Evolutionary conservation across 2,329 filamentous ascomycete species (phyloP).

Genomic region (Aureobasidium sp.): DNA sequence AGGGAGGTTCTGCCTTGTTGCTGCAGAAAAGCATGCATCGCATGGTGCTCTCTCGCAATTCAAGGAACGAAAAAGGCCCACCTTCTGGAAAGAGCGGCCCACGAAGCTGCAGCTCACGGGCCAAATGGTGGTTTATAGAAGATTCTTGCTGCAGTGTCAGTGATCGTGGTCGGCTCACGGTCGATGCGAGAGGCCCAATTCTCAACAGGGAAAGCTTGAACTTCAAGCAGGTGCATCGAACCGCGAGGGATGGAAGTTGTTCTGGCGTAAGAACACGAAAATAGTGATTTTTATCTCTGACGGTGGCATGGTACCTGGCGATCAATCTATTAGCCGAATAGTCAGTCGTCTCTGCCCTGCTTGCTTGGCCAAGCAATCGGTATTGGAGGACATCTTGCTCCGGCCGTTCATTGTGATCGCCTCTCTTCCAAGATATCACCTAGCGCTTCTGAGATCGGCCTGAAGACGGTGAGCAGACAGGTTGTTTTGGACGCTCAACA

Average conservation of each 20-base stretch:
- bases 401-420: neutral
- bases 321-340: neutral
- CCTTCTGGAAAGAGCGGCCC: constrained; percentile 5
- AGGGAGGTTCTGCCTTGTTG: neutral
- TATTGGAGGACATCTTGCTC: neutral
- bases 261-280: neutral
- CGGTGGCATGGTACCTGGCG: constrained; percentile 11
- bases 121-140: constrained; percentile 2
- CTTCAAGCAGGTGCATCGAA: neutral
- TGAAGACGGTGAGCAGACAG: neutral
- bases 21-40: neutral
- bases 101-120: constrained; percentile 1
- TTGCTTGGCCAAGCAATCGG: neutral
- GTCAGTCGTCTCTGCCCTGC: neutral
- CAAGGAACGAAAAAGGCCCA: neutral
- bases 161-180: neutral
- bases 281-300: constrained; percentile 9
- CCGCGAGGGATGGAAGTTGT: neutral
- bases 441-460: neutral
- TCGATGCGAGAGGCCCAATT: neutral
- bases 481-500: neutral
- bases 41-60: neutral
- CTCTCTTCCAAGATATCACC: neutral
- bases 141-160: neutral
- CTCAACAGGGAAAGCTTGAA: neutral